These are phyloP conservation scores for Sporisorium iseilematis-ciliati DNA, from an alignment of 1,284 basidiomycete species.

Conservation along the genomic window DNA sequence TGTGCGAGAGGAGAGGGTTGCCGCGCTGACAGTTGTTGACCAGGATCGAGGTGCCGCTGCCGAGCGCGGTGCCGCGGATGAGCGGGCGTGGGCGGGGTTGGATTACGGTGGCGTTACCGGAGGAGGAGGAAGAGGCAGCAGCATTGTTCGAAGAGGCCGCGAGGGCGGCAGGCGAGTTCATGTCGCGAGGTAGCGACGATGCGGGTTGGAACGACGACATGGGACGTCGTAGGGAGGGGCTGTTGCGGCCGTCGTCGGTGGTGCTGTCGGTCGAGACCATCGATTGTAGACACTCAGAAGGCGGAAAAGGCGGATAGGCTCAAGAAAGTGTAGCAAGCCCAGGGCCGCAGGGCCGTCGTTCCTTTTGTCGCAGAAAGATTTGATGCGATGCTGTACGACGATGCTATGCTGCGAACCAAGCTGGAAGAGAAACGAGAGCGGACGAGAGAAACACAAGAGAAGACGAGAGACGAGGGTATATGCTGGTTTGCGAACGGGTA, in stretches of 20 bases:
- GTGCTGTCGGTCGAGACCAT: constrained; percentile 1
- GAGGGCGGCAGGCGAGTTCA: constrained; percentile 3
- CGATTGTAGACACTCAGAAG: too few species aligned
- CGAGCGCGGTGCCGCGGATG: constrained; percentile 55
- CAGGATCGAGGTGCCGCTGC: constrained; percentile 58
- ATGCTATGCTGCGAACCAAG: not conserved
- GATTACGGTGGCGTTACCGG: not conserved
- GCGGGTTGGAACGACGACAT: constrained; percentile 51
- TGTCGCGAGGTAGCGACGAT: constrained; percentile 29
- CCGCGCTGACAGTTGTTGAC: constrained; percentile 75
- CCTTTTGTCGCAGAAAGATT: not conserved
- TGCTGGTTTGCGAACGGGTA: not conserved
- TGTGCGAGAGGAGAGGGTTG: constrained; percentile 86
- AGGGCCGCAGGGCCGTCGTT: too few species aligned
- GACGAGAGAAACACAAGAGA: not conserved
- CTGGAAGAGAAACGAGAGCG: too few species aligned
- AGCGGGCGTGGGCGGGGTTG: constrained; percentile 52
- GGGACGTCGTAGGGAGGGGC: constrained; percentile 10
- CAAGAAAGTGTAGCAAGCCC: too few species aligned
- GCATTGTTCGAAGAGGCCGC: not conserved
- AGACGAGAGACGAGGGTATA: constrained; percentile 10
- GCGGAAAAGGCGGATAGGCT: not conserved
- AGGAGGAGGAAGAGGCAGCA: not conserved
- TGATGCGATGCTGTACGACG: not conserved
- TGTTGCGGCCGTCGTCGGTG: not conserved